Base-by-base conservation (phyloP, 768 basidiomycete species). In the Boletus vermiculosoides region DNA sequence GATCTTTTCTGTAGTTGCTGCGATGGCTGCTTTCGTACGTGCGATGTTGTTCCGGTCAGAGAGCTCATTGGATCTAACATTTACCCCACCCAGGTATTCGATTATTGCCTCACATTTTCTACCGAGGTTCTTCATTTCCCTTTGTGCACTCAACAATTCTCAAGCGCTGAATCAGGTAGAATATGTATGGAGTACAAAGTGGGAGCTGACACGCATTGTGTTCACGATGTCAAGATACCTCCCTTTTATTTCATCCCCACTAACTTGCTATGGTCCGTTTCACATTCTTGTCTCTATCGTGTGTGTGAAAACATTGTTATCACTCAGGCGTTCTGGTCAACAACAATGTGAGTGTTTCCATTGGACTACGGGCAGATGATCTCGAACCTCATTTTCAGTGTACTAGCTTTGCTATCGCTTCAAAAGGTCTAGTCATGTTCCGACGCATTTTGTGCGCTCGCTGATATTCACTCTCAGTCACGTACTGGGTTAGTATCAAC, bases 171-270 rank as follows among this genome's bases (percentile, higher is more conserved):
- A 25, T n/a, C 23, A 67, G 68, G 63, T 69, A 1, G 57, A 56
- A 52, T 45, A 58, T 45, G 58, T 66, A 15, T 69, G 69, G 69
- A 58, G 60, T 7, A 58, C 62, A 3, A 62, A 55, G 41, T 30
- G 28, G 28, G 28, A 30, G 28, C 4, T 30, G 6, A 30, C 28
- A 7, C 6, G 28, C 5, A 30, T 62, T 25, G 53, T 71, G 13
- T 69, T 69, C 48, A 64, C 66, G 12, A 9, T 69, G 5, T 48
- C 69, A 48, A 66, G 68, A 58, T 71, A 71, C 48, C 54, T 71
- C 31, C 45, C 67, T 18, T 64, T 69, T 33, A 5, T 66, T 44
- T 41, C 62, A 3, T 51, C 58, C 15, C 36, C 55, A 0, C 45
- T 65, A 16, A 57, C 60, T n/a, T 62, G 60, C 31, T 68, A 61